Evolutionary conservation across 371 early-diverging fungal genomes (phyloP), one percentile per base, ranked within the genome.

Genomic region (Lichtheimia corymbifera): DNA sequence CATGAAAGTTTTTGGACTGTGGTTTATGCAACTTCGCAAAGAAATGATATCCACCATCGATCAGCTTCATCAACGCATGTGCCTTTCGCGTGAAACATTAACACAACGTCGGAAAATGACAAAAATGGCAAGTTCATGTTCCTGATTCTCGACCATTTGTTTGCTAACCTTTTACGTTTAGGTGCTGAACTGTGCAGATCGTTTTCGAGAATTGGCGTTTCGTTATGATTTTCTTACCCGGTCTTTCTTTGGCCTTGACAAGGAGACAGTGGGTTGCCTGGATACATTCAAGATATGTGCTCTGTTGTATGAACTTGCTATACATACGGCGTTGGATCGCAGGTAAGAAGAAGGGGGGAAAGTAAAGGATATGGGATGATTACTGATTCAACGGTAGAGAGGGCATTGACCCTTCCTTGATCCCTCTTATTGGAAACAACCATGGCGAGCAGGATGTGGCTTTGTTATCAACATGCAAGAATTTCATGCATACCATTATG

Each of bases 11-110:
- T 59, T 66, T 4, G 74, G 72, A 50, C 53, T 30, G 5, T 70
- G 75, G 68, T 76, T 67, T 58, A 56, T 73, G 22, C 73, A 71
- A 20, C 47, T 76, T 12, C 67, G 80, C 5, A 72, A 74, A 70
- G 75, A 79, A 22, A 67, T 71, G 61, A 51, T 74, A 17, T 58
- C 53, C 27, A 50, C 58, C 0, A 59, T 74, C 14, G 47, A 47
- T n/a, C 47, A 47, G 47, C 6, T 47, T 5, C 47, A 47, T 22
- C n/a, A 47, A 11, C 47, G 47, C n/a, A n/a, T 47, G n/a, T 4
- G 45, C 11, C 45, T n/a, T 28, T 45, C n/a, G 45, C 17, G 11
- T 22, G 47, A 13, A 47, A n/a, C 47, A 35, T 35, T 35, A 11
- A 1, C 35, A 35, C 35, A 35, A 9, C 35, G 35, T 35, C 35